These are phyloP conservation scores for Cordyceps pruinosa DNA, from an alignment of 2,329 filamentous ascomycete genomes.

Conservation along the genomic window DNA sequence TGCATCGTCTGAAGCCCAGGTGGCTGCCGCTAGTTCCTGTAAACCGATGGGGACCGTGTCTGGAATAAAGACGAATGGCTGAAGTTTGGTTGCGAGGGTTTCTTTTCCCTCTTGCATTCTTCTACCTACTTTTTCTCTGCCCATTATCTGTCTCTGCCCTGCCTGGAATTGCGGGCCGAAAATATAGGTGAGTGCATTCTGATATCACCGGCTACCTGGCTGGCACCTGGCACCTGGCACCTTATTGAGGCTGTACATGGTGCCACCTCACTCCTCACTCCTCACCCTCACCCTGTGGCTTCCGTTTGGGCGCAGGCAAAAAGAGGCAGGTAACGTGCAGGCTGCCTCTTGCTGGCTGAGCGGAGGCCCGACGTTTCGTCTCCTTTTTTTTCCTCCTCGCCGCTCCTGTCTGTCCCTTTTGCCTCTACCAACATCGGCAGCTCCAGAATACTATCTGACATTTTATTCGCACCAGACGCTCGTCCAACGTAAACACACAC, in stretches of 20 bases:
- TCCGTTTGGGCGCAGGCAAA: background rate
- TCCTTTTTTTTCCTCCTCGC: background rate
- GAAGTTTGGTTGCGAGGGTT: background rate
- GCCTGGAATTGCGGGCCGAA: background rate
- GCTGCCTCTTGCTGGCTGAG: slow-evolving; percentile 4
- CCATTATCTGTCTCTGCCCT: background rate
- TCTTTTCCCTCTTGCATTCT: background rate
- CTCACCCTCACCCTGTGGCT: background rate
- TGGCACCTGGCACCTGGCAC: too few species aligned
- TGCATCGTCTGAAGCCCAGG: background rate
- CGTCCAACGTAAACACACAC: slow-evolving; percentile 16
- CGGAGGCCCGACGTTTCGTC: slow-evolving; percentile 4
- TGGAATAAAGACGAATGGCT: background rate
- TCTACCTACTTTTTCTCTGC: background rate
- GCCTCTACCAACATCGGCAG: slow-evolving; percentile 3
- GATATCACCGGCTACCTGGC: background rate
- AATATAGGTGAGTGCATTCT: background rate
- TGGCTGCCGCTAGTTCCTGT: slow-evolving; percentile 6
- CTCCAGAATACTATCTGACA: slow-evolving; percentile 6
- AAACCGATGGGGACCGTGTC: background rate
- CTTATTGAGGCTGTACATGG: background rate
- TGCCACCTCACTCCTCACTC: too few species aligned
- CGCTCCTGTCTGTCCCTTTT: background rate
- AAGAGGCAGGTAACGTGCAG: slow-evolving; percentile 8
- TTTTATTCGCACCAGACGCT: slow-evolving; percentile 4